Base-by-base conservation (phyloP, 495 filamentous ascomycete genomes). In the Hyaloscypha bicolor region DNA sequence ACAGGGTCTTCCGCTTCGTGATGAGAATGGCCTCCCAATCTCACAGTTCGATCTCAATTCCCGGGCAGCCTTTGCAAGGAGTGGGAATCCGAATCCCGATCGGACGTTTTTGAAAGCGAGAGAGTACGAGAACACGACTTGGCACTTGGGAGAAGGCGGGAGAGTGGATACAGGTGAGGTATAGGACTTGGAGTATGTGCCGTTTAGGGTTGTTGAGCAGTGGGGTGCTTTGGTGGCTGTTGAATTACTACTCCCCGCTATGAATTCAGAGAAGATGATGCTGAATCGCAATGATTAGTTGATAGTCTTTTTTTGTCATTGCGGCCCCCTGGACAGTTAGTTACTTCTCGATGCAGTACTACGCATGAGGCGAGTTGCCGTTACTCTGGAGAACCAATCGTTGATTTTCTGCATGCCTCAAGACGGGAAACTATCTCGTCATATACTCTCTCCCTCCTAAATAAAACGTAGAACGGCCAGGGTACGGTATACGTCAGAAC, bases 11-110 rank as follows among this genome's bases (percentile, higher is more conserved):
- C 66, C 39, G 6, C 35, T 69, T 8, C 51, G 70, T 22, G 70
- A 72, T 67, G 67, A 64, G 3, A 64, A 69, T 45, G 70, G 69
- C 35, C 19, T 69, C 4, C 55, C 61, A 8, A 69, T 72, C 31
- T n/a, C 22, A 33, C 70, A 72, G 32, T 66, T 66, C 30, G 62
- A 56, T 11, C n/a, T 72, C 2, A 66, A 72, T 67, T 63, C 58
- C 19, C 69, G 70, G 70, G 45, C 63, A 1, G 63, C 53, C 22
- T 72, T 72, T 39, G 70, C 70, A 45, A 66, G 70, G 42, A 55
- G 63, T 5, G 66, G 61, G 12, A 31, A 72, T 56, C 70, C 70
- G 0, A 72, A 72, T 64, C 70, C 70, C 0, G 64, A 67, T 51
- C 19, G 22, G n/a, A 52, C 33, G 3, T 32, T 64, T 25, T 58